Base-by-base conservation (phyloP, 164 flowering plant genomes). In the Vitis riparia region DNA sequence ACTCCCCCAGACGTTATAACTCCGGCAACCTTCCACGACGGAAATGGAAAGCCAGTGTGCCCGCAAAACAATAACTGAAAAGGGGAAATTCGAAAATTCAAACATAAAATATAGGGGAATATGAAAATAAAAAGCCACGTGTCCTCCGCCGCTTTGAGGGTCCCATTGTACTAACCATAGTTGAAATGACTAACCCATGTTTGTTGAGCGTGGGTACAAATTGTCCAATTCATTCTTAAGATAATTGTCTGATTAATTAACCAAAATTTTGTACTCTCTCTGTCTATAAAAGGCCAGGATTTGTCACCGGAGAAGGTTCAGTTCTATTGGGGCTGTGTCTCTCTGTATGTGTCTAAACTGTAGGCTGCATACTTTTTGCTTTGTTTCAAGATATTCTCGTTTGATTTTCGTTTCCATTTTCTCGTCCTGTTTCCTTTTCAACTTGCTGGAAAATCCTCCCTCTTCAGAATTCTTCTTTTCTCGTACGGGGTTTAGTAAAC, bases 401-500 rank as follows among this genome's bases (percentile, higher is more conserved):
- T 32, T 2, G 4, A 37, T 47, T 30, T 49, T 53, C 55, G 11
- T 16, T 11, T 14, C 63, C 16, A 14, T 16, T 44, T 56, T 44
- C n/a, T 52, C 56, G 23, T 16, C 16, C 37, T 61, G 14, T 32
- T 30, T 55, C n/a, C 19, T 48, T 14, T 49, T 57, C 65, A 51
- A 52, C 51, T 44, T 63, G 62, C 58, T 17, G 64, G 32, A 59
- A 66, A 68, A 68, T 51, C 47, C 15, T 37, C 66, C 51, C 66
- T 10, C 66, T 6, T 8, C 10, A 12, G 27, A 19, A 53, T 62
- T 47, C 2, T 11, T 16, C 51, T 32, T 17, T 55, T 30, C 55
- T 55, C 44, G 61, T 30, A 44, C 11, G 3, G 27, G 27, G 44
- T 6, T 37, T 37, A 37, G 7, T 37, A 37, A 37, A 37, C 7